Evolutionary conservation across 108 stramenopile genomes (phyloP), one percentile per base, ranked within the genome.

Genomic region (Craspedostauros australis): DNA sequence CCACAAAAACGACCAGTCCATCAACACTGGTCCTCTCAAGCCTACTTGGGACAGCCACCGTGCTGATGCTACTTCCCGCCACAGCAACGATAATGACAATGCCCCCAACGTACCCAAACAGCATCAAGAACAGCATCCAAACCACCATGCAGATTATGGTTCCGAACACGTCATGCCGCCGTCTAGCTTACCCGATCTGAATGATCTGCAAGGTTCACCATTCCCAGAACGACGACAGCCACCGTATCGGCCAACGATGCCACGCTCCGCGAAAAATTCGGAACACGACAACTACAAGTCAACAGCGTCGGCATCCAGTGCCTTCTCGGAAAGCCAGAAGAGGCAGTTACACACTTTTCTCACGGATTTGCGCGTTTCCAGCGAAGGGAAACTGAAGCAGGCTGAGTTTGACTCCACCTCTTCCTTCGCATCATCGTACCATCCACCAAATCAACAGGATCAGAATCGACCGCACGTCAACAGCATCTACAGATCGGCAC

Each of bases 381-480:
- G 62, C 25, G 14, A 59, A 34, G 71, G 71, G 28, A 33, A 61
- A 27, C 39, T 72, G 15, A 46, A 60, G 30, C 48, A 72, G 31
- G 25, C 58, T 16, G 43, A 34, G 25, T 32, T 33, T 19, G 52
- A 30, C 29, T 22, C 58, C 32, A 60, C 59, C 28, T 44, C 41
- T 8, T 53, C 52, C 7, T 68, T 68, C 25, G 58, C 33, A 38
- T 60, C 57, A 1, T 60, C 57, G 0, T 5, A 47, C 9, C 29
- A 9, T 27, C 23, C 19, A 19, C 3, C 27, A 7, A 21, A 6
- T 18, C 9, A 26, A 48, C 42, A 36, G 14, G 34, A 36, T 11
- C 34, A 36, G 34, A 36, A 36, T 36, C 9, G 5, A 11, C 40
- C 12, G 26, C 7, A 25, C 38, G 23, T 2, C 2, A 38, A 39